phyloP scores from a whole-genome alignment of 2,329 filamentous ascomycete species.

The Ophiocordyceps camponoti-rufipedis region DNA sequence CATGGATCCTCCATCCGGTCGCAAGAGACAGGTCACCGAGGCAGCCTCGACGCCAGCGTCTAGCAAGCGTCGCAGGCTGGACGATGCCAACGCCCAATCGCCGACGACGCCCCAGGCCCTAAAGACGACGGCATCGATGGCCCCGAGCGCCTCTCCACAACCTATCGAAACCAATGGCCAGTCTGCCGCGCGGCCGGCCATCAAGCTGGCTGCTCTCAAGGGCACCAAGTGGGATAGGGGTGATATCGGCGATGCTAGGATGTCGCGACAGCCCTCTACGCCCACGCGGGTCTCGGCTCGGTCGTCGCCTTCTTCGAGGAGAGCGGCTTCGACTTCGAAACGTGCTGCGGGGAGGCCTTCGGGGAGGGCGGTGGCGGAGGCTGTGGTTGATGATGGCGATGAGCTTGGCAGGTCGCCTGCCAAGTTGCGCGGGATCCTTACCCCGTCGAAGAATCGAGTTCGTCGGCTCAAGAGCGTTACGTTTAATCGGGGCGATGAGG shows the following conservation, averaged over 20 bases:
- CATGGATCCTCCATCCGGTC: no score
- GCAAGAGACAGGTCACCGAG: constrained; percentile 8
- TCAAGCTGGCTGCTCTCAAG: constrained; percentile 17
- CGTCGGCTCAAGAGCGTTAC: constrained; percentile 33
- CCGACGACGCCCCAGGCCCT: constrained; percentile 1
- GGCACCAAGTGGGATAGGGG: constrained; percentile 20
- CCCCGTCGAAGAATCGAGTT: constrained; percentile 29
- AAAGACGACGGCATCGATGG: not conserved
- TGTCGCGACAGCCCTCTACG: constrained; percentile 5
- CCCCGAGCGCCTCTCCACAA: no score
- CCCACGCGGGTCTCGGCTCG: constrained; percentile 1
- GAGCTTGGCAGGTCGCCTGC: not conserved
- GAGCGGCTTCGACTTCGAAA: not conserved
- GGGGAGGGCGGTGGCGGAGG: not conserved
- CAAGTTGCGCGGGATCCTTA: constrained; percentile 27
- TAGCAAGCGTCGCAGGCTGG: constrained; percentile 14
- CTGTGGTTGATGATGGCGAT: not conserved
- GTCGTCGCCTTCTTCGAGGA: not conserved
- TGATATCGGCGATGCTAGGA: constrained; percentile 3
- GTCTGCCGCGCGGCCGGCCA: constrained; percentile 8
- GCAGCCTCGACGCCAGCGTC: constrained; percentile 9
- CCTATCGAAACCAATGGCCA: no score
- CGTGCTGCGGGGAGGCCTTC: no score
- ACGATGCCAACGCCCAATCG: constrained; percentile 8
- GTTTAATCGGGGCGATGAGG: constrained; percentile 25